Percentiles rank a stretch among this genome's conserved stretches.
phyloP scores from a whole-genome alignment of 257 asterid genomes.

The Henckelia pumila region DNA sequence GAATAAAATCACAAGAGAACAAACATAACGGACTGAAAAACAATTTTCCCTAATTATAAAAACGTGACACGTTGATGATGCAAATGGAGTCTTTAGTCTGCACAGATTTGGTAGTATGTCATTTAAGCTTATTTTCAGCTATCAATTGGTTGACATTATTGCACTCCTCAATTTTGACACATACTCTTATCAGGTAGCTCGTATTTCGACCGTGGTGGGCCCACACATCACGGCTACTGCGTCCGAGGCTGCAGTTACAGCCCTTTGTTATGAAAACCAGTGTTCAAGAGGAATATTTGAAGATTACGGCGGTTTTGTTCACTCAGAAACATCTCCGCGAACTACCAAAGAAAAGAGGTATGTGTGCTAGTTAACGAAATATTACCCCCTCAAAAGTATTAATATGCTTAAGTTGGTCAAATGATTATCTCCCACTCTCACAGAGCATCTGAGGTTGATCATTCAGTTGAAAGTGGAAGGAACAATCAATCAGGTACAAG shows the following conservation, averaged over 20 bases:
- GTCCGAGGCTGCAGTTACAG: conserved; percentile 85
- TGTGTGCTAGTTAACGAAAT: background rate
- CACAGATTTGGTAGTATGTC: conserved; percentile 4
- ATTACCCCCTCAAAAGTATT: conserved; percentile 4
- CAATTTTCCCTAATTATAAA: too few relatives aligned
- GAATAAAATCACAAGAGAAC: too few relatives aligned
- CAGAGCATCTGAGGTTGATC: conserved; percentile 42
- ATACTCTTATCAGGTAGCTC: conserved; percentile 55
- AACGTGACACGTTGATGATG: background rate
- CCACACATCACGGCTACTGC: conserved; percentile 73
- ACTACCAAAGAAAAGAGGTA: conserved; percentile 51
- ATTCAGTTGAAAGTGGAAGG: conserved; percentile 37
- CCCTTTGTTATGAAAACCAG: conserved; percentile 85
- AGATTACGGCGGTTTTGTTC: conserved; percentile 39
- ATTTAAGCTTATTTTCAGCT: background rate
- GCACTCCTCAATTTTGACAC: conserved; percentile 24
- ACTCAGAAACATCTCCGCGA: conserved; percentile 42
- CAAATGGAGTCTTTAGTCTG: conserved; percentile 2
- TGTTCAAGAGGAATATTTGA: conserved; percentile 78
- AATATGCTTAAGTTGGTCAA: conserved; percentile 20
- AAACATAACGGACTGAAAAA: too few relatives aligned
- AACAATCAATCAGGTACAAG: conserved; percentile 48
- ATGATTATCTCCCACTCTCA: conserved; percentile 22
- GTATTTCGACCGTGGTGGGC: conserved; percentile 67
- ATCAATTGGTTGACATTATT: conserved; percentile 6